Conservation (phyloP, 2,329 filamentous ascomycete genomes). For the Neofusicoccum cordaticola region DNA sequence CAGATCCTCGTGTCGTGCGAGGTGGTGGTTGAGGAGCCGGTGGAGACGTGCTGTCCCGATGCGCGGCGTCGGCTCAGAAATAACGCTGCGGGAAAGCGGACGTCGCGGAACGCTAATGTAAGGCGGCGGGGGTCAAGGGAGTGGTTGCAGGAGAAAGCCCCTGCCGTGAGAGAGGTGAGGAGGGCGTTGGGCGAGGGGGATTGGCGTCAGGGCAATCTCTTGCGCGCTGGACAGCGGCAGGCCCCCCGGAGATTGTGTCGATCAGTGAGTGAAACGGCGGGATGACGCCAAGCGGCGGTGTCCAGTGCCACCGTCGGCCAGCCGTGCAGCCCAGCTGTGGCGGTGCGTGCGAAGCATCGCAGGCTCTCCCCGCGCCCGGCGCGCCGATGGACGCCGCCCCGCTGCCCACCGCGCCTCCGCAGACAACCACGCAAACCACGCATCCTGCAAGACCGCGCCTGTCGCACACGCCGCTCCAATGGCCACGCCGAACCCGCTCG, state of each 20-base stretch:
- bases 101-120: neutral
- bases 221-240: constrained; percentile 9
- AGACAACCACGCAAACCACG: too few species aligned
- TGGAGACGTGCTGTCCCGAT: neutral
- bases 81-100: neutral
- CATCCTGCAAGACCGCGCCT: too few species aligned
- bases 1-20: constrained; percentile 12
- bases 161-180: constrained; percentile 6
- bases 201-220: constrained; percentile 12
- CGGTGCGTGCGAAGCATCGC: too few species aligned
- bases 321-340: too few species aligned
- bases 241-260: constrained; percentile 12
- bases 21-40: neutral
- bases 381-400: neutral
- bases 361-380: neutral
- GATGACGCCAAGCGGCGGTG: constrained; percentile 10
- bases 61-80: neutral
- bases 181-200: constrained; percentile 2
- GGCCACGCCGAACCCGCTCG: constrained; percentile 35
- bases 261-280: constrained; percentile 5
- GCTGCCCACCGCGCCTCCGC: too few species aligned
- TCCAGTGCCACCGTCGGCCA: neutral
- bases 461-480: constrained; percentile 20
- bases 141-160: constrained; percentile 6
- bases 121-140: neutral